phyloP scores from a whole-genome alignment of 805 yeast genomes.

The Alloascoidea africana region DNA sequence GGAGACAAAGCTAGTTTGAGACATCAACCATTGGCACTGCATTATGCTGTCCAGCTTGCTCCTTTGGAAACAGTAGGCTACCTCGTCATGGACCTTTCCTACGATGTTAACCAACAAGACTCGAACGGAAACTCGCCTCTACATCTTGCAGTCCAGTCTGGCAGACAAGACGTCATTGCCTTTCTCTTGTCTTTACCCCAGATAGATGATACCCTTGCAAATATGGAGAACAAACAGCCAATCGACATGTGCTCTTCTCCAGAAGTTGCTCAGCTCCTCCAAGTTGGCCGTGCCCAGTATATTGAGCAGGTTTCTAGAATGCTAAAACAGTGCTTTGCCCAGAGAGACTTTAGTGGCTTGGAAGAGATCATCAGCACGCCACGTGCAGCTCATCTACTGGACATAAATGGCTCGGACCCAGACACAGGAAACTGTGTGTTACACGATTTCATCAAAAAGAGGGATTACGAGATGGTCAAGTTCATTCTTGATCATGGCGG shows the following conservation, averaged over 20 bases:
- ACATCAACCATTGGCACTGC: slow-evolving; percentile 20
- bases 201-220: slow-evolving; percentile 74
- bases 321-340: slow-evolving; percentile 55
- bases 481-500: slow-evolving; percentile 90
- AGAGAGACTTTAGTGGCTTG: slow-evolving; percentile 50
- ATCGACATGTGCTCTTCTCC: slow-evolving; percentile 52
- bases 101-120: slow-evolving; percentile 65
- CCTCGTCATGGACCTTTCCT: slow-evolving; percentile 11
- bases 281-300: slow-evolving; percentile 60
- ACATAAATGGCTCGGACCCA: slow-evolving; percentile 92
- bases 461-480: slow-evolving; percentile 72
- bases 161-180: slow-evolving; percentile 63
- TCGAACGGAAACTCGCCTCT: slow-evolving; percentile 80
- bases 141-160: slow-evolving; percentile 69
- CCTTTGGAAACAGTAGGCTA: slow-evolving; percentile 37
- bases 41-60: slow-evolving; percentile 83
- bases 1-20: neutral
- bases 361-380: slow-evolving; percentile 55
- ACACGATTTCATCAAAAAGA: slow-evolving; percentile 73
- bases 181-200: slow-evolving; percentile 42
- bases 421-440: slow-evolving; percentile 87
- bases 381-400: slow-evolving; percentile 68
- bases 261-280: slow-evolving; percentile 63
- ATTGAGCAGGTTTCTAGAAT: slow-evolving; percentile 62
- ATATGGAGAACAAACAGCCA: slow-evolving; percentile 63